These are phyloP conservation scores for Sequoia sempervirens DNA, from an alignment of 75 land plant genomes.

Conservation along the genomic window DNA sequence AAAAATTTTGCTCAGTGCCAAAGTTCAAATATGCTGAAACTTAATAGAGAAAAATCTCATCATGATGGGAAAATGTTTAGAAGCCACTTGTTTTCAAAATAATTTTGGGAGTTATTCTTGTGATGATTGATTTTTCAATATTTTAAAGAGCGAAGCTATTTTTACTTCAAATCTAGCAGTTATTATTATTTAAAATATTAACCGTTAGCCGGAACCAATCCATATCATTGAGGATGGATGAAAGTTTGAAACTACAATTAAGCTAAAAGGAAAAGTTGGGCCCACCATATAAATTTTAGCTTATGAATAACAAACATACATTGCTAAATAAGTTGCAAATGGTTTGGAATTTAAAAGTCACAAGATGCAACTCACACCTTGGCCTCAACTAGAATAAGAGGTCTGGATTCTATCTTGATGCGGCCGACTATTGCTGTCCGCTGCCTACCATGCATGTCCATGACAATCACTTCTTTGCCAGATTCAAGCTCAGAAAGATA, in stretches of 20 bases:
- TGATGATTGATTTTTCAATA: not conserved
- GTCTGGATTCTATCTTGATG: constrained; percentile 88
- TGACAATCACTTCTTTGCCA: constrained; percentile 80
- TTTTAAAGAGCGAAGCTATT: not conserved
- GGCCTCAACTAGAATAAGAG: constrained; percentile 85
- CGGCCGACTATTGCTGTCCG: constrained; percentile 83
- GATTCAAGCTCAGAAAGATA: constrained; percentile 79
- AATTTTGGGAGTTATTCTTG: not conserved
- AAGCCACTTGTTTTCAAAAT: not conserved
- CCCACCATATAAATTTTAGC: not conserved
- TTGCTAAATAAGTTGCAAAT: not conserved
- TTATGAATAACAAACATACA: not conserved
- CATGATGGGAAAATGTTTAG: not conserved
- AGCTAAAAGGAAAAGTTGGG: not conserved
- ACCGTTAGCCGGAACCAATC: not conserved
- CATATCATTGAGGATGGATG: not conserved
- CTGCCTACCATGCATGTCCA: constrained; percentile 58
- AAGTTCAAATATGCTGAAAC: not conserved
- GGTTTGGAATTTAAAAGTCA: not conserved
- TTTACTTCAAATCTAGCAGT: not conserved
- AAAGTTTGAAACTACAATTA: not conserved
- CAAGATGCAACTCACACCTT: constrained; percentile 37
- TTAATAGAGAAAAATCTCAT: not conserved
- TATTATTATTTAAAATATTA: not conserved
- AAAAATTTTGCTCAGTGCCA: not conserved